These are phyloP conservation scores for Geopyxis carbonaria DNA, from an alignment of 495 filamentous ascomycete species.

Conservation along the genomic window DNA sequence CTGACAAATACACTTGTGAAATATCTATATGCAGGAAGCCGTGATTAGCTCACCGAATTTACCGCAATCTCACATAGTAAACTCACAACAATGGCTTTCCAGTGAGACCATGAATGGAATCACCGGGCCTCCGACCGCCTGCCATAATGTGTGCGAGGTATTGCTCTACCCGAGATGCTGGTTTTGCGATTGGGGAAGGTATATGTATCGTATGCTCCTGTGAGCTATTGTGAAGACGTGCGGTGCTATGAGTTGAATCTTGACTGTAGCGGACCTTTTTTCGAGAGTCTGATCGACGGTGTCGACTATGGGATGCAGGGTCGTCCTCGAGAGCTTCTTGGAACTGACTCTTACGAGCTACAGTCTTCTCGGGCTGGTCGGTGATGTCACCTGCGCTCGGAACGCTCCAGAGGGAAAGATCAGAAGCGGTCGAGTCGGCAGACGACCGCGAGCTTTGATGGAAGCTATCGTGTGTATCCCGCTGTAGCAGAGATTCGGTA, in stretches of 20 bases:
- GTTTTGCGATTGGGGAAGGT: constrained; percentile 48
- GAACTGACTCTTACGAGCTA: constrained; percentile 35
- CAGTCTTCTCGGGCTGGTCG: constrained; percentile 60
- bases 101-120: constrained; percentile 71
- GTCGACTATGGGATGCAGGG: constrained; percentile 28
- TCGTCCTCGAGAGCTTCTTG: constrained; percentile 45
- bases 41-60: constrained; percentile 26
- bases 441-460: constrained; percentile 28
- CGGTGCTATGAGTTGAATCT: constrained; percentile 14
- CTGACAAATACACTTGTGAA: constrained; percentile 98
- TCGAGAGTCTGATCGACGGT: constrained; percentile 14
- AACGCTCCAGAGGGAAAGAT: constrained; percentile 68
- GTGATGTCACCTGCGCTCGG: constrained; percentile 90
- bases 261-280: constrained; percentile 7
- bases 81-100: constrained; percentile 85
- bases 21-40: constrained; percentile 47
- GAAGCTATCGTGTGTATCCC: constrained; percentile 16
- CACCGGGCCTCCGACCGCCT: constrained; percentile 44
- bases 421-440: constrained; percentile 43
- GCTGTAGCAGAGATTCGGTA: constrained; percentile 20
- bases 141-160: constrained; percentile 71
- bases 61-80: neutral
- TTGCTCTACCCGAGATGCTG: constrained; percentile 40
- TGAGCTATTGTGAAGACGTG: neutral
- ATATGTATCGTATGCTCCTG: constrained; percentile 43